Base-by-base conservation (phyloP, 1,284 basidiomycete species). In the Singerocomus inundabilis region DNA sequence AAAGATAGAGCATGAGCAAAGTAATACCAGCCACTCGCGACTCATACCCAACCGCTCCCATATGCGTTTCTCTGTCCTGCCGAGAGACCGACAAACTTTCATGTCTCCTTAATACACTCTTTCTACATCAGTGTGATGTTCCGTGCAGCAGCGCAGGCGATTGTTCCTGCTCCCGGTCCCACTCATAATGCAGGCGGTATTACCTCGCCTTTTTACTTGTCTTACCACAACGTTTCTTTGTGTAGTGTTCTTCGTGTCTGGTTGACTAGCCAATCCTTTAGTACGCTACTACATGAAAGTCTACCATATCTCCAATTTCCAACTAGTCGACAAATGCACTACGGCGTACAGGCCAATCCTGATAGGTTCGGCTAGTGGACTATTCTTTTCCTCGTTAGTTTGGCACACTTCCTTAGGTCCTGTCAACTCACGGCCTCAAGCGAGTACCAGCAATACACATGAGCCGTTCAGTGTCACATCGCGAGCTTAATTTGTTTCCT, bases 311-410 rank as follows among this genome's bases (percentile, higher is more conserved):
- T 13, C 24, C 55, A 16, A 31, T 29, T 26, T 10, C 15, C 31
- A 4, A 12, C 34, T 7, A 38, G 11, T 57, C n/a, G 46, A 54
- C 28, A 57, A 24, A 35, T 25, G 42, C 24, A 29, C 35, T 13
- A 36, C 49, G 21, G 63, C 60, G 24, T 42, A 21, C 66, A 70
- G 2, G 70, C 82, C 24, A 77, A 81, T 58, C 64, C 82, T 53
- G 81, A 84, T 58, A 84, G 82, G 82, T 41, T 82, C 80, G 5
- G 72, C 81, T 24, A 63, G 60, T 65, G 34, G 6, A 48, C 2
- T 29, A 1, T 18, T 15, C 15, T 9, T 16, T 28, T 10, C 31
- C 10, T 44, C 18, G 4, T n/a, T 6, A 26, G 16, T 38, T 30
- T 40, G 26, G 5, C 29, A 6, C 32, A 25, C 82, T 84, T 58